These are phyloP conservation scores for Cercophora sp. DNA, from an alignment of 495 filamentous ascomycete species.

Conservation along the genomic window DNA sequence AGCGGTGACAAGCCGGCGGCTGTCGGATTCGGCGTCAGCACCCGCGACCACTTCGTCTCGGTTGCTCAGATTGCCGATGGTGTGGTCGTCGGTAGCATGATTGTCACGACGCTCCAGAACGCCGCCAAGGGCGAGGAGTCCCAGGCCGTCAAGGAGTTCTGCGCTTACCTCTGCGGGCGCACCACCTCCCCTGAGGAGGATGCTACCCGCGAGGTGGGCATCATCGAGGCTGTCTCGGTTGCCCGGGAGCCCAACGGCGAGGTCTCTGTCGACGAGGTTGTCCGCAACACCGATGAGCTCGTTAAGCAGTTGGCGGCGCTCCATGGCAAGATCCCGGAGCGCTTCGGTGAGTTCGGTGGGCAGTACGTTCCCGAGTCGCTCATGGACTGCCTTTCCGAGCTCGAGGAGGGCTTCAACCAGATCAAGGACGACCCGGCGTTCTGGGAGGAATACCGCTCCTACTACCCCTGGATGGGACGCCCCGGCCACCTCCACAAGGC, in stretches of 20 bases:
- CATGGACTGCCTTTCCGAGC: conserved; percentile 91
- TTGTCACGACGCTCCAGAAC: conserved; percentile 72
- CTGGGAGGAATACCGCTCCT: conserved; percentile 95
- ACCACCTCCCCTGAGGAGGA: conserved; percentile 43
- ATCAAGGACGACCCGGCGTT: conserved; percentile 82
- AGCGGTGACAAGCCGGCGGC: conserved; percentile 88
- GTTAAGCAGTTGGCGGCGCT: conserved; percentile 43
- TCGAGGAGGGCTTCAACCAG: conserved; percentile 86
- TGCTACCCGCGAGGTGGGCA: conserved; percentile 56
- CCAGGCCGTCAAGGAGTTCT: conserved; percentile 80
- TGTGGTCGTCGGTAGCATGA: conserved; percentile 96
- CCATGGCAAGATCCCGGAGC: conserved; percentile 62
- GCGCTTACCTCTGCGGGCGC: conserved; percentile 72
- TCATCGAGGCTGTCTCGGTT: conserved; percentile 57
- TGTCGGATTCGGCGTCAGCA: conserved; percentile 94
- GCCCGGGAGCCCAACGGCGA: conserved; percentile 50
- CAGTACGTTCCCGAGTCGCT: conserved; percentile 97
- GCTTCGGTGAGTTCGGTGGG: conserved; percentile 97
- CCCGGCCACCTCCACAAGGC: conserved; percentile 89
- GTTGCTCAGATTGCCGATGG: conserved; percentile 83
- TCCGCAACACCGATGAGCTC: conserved; percentile 41
- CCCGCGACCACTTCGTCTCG: conserved; percentile 84
- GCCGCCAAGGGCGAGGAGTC: conserved; percentile 65
- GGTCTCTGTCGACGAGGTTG: conserved; percentile 50
- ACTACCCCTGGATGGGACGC: conserved; percentile 97